Evolutionary conservation across 1,284 basidiomycete species (phyloP), one percentile per base, ranked within the genome.

Genomic region (Heterobasidion annosum): DNA sequence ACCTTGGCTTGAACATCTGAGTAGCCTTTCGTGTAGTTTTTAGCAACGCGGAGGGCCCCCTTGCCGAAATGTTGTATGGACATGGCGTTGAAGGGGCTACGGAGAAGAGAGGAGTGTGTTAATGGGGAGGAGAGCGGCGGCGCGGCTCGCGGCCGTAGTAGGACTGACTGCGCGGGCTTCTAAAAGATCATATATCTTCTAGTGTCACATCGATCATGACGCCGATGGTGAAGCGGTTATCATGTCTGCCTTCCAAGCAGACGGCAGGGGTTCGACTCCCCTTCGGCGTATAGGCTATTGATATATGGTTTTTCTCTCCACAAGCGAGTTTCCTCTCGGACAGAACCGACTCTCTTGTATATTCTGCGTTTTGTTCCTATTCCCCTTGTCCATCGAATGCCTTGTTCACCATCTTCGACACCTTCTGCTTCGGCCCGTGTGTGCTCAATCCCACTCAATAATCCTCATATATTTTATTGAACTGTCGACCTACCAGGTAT

Each of bases 1-100:
- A 98, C 93, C 71, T 98, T 98, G 52, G 93, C 85, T 72, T 98
- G 90, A 0, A 87, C 88, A 63, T 97, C 93, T 52, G 91, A 94
- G 71, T 97, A 97, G 8, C 93, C 87, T 66, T 95, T 96, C 48
- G 93, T 96, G 69, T 95, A 95, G 69, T 96, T 95, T 73, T 96
- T 96, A 55, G 89, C 90, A 44, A 92, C 89, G 53, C 93, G 82
- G 51, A 94, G 78, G 50, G 90, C 88, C 57, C 81, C 83, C 70
- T 89, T 89, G 59, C 83, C 85, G 68, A 89, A 83, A 63, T 86
- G 77, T 67, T 88, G 84, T 35, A 70, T 63, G 34, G 70, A 70
- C 68, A 70, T 70, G 57, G 46, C 15, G 45, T 19, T 16, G 45
- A 16, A 32, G 45, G 25, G 18, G 18, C 25, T 25, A 25, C 10